Evolutionary conservation across 441 rosid genomes (phyloP).

Genomic region (Melastoma candidum): DNA sequence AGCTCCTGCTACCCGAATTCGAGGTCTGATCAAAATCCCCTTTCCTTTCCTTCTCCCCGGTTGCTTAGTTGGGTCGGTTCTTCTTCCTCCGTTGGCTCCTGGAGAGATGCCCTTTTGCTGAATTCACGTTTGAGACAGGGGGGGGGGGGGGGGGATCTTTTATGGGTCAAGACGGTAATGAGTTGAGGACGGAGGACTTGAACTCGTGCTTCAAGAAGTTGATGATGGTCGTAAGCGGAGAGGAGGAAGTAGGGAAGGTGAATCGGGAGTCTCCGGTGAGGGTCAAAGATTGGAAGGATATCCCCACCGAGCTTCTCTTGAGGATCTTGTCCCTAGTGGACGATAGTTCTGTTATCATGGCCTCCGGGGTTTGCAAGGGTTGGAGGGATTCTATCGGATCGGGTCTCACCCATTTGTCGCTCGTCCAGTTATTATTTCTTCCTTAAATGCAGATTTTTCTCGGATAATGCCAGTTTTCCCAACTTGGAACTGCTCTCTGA

Average conservation of each 20-base stretch:
- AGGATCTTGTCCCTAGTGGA: conserved; percentile 52
- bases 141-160: conserved; percentile 18
- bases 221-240: conserved; percentile 30
- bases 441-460: not conserved
- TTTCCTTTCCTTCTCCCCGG: too few relatives aligned
- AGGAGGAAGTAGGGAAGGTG: conserved; percentile 28
- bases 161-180: conserved; percentile 23
- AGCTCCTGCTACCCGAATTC: too few relatives aligned
- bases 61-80: too few relatives aligned
- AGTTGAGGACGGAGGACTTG: conserved; percentile 36
- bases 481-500: too few relatives aligned
- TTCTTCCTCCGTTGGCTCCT: too few relatives aligned
- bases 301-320: conserved; percentile 73
- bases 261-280: conserved; percentile 21
- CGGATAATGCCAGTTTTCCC: too few relatives aligned
- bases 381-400: conserved; percentile 82
- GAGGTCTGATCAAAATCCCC: too few relatives aligned
- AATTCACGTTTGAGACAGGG: too few relatives aligned
- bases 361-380: conserved; percentile 78
- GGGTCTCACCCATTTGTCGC: conserved; percentile 72
- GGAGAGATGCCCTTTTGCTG: too few relatives aligned
- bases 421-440: conserved; percentile 47
- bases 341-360: conserved; percentile 63
- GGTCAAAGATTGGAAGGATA: conserved; percentile 72
- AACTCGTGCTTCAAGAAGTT: conserved; percentile 54